phyloP scores from a whole-genome alignment of 202 grass and related monocot species.

The Bolboschoenoplectus hybrid region DNA sequence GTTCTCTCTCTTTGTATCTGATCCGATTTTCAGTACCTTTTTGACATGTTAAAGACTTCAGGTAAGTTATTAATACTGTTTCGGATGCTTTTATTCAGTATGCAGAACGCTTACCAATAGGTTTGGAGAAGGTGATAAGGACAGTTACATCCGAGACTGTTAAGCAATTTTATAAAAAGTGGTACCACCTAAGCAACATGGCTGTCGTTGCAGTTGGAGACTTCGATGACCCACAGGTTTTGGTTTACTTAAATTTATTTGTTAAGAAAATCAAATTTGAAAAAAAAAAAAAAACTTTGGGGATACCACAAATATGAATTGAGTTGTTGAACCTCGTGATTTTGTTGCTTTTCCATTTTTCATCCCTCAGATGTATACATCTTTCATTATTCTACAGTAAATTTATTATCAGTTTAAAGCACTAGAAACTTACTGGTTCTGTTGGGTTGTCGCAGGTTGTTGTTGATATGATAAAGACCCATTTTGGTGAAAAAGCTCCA shows the following conservation, averaged over 20 bases:
- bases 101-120: constrained; percentile 94
- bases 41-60: constrained; percentile 33
- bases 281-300: background rate
- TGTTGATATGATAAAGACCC: constrained; percentile 91
- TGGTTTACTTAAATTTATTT: constrained; percentile 13
- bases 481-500: constrained; percentile 79
- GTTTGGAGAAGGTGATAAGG: constrained; percentile 88
- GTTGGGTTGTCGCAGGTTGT: constrained; percentile 59
- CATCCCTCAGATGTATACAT: background rate
- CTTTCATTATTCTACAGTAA: constrained; percentile 13
- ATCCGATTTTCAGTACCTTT: constrained; percentile 22
- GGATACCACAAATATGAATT: constrained; percentile 12
- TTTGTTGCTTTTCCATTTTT: constrained; percentile 3
- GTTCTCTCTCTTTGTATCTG: constrained; percentile 44
- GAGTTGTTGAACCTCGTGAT: background rate
- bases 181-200: constrained; percentile 98
- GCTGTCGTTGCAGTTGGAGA: constrained; percentile 91
- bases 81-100: constrained; percentile 57
- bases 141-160: constrained; percentile 79
- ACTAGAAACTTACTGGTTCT: constrained; percentile 32
- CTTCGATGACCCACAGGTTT: constrained; percentile 80
- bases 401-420: constrained; percentile 16
- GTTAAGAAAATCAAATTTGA: constrained; percentile 21
- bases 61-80: constrained; percentile 33
- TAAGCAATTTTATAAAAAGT: constrained; percentile 83